These are phyloP conservation scores for Neospora caninum DNA, from an alignment of 169 alveolate genomes.

Conservation along the genomic window DNA sequence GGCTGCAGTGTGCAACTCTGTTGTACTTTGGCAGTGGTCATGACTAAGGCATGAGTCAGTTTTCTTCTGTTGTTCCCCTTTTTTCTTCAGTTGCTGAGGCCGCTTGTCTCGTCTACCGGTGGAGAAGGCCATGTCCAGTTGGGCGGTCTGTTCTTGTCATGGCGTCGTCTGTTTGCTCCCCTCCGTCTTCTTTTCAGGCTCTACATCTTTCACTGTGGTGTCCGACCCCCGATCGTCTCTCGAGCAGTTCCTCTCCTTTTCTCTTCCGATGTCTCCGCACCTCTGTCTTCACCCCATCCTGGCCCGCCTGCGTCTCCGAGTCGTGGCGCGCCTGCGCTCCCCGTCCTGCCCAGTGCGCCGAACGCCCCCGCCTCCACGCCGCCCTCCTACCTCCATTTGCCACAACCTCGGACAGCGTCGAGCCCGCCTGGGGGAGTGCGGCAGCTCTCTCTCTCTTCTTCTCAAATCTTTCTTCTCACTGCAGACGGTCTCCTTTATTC, in stretches of 20 bases:
- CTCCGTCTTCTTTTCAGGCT: neutral
- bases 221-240: neutral
- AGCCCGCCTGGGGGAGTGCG: neutral
- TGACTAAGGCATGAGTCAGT: no score
- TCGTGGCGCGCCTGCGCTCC: neutral
- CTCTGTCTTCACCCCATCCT: neutral
- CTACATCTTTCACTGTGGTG: neutral
- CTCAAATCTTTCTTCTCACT: conserved; percentile 4
- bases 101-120: no score
- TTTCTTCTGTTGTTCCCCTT: no score
- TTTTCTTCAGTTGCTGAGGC: no score
- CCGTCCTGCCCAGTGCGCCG: neutral
- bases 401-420: neutral
- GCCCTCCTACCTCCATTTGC: neutral
- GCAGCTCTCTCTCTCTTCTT: neutral
- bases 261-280: neutral
- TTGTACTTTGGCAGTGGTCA: no score
- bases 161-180: no score
- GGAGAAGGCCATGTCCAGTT: no score
- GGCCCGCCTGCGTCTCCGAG: neutral
- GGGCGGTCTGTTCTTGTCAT: no score
- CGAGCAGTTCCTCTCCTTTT: neutral
- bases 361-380: neutral
- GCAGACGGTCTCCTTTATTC: conserved; percentile 21
- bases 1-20: no score